Conservation (phyloP, 352 stramenopile species). For the Phytophthora uliginosa region DNA sequence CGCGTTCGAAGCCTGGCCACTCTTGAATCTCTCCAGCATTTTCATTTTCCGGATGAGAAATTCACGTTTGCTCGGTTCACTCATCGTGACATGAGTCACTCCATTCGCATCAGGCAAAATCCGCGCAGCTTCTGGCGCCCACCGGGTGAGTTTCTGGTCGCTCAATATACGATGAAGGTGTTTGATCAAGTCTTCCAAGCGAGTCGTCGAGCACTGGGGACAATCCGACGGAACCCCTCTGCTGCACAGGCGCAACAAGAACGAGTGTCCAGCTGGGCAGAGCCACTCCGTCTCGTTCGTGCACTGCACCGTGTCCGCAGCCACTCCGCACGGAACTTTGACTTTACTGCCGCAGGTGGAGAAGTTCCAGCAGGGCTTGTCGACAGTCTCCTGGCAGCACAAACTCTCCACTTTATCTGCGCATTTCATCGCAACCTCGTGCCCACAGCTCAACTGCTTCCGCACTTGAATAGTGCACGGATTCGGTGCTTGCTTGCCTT, state of each 20-base stretch:
- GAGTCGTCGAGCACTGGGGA: slow-evolving; percentile 51
- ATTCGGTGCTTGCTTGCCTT: slow-evolving; percentile 11
- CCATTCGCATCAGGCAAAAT: slow-evolving; percentile 29
- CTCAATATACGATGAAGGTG: slow-evolving; percentile 22
- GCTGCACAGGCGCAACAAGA: slow-evolving; percentile 55
- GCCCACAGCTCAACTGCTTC: slow-evolving; percentile 53
- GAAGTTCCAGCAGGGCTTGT: slow-evolving; percentile 75
- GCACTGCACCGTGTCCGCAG: slow-evolving; percentile 47
- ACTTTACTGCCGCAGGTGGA: slow-evolving; percentile 47
- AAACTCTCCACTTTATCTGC: slow-evolving; percentile 40
- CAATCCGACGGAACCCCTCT: slow-evolving; percentile 60
- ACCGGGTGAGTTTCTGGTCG: slow-evolving; percentile 20
- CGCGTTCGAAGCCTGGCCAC: slow-evolving; percentile 21
- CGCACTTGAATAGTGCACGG: slow-evolving; percentile 37
- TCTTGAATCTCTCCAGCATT: slow-evolving; percentile 57
- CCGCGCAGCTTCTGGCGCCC: slow-evolving; percentile 15
- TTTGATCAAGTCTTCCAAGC: slow-evolving; percentile 44
- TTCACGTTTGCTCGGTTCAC: slow-evolving; percentile 29
- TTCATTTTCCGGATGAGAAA: slow-evolving; percentile 59
- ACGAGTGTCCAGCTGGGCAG: slow-evolving; percentile 50
- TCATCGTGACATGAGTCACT: slow-evolving; percentile 35
- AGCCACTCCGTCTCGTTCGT: slow-evolving; percentile 46
- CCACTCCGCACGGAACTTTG: slow-evolving; percentile 27
- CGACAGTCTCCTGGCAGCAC: slow-evolving; percentile 46
- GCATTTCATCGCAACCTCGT: slow-evolving; percentile 54